These are phyloP conservation scores for Acanthamoeba sp. DNA, from an alignment of 208 protist species.

Conservation along the genomic window DNA sequence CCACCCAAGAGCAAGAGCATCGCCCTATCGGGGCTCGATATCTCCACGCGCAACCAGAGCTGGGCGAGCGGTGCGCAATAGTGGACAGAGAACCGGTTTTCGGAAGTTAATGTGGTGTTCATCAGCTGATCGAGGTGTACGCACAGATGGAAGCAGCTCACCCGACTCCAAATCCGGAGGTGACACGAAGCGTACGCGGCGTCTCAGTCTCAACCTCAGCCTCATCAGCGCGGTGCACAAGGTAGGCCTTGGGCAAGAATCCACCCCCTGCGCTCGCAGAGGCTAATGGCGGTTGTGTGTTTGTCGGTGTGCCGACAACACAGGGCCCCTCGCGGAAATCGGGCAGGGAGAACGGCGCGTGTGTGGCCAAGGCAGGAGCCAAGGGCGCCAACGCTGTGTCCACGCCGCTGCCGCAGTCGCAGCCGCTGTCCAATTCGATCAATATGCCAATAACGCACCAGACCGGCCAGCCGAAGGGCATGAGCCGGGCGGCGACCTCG, in stretches of 20 bases:
- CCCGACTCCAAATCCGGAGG: neutral
- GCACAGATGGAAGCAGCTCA: neutral
- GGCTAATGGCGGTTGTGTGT: too few relatives aligned
- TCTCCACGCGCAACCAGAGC: neutral
- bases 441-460: neutral
- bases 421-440: neutral
- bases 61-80: conserved; percentile 33
- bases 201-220: conserved; percentile 21
- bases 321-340: neutral
- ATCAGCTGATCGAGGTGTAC: neutral
- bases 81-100: too few relatives aligned
- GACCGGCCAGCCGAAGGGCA: neutral
- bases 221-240: conserved; percentile 60
- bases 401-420: neutral
- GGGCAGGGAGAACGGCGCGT: neutral
- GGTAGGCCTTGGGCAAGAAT: too few relatives aligned
- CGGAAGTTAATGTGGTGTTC: too few relatives aligned
- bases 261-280: too few relatives aligned
- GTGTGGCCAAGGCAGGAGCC: neutral
- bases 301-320: neutral
- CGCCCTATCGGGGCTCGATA: neutral
- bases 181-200: conserved; percentile 24
- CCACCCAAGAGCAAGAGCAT: neutral
- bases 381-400: neutral
- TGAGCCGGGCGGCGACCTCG: neutral